These are phyloP conservation scores for Paramecium caudatum DNA, from an alignment of 73 alveolate species.

Conservation along the genomic window DNA sequence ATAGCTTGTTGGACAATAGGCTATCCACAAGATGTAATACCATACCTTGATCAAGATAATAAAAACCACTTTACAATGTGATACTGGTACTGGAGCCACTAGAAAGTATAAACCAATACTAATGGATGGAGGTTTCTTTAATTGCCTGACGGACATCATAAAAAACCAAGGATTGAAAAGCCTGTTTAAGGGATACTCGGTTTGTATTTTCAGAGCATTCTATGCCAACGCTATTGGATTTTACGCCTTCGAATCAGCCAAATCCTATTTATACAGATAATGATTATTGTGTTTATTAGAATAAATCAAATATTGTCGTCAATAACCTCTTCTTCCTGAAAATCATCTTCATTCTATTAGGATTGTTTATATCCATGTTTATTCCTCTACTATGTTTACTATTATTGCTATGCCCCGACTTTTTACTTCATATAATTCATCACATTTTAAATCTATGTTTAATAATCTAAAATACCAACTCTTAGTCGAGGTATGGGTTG, in stretches of 20 bases:
- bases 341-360: slow-evolving; percentile 48
- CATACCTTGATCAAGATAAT: slow-evolving; percentile 29
- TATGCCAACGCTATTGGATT: slow-evolving; percentile 75
- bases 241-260: slow-evolving; percentile 74
- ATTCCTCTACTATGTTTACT: neutral
- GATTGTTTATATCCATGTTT: neutral
- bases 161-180: slow-evolving; percentile 74
- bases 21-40: slow-evolving; percentile 74
- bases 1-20: slow-evolving; percentile 73
- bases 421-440: slow-evolving; percentile 43
- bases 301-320: slow-evolving; percentile 57
- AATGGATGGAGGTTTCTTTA: slow-evolving; percentile 80
- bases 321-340: slow-evolving; percentile 60
- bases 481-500: slow-evolving; percentile 90
- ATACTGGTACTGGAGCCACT: slow-evolving; percentile 40
- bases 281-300: too few relatives aligned
- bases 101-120: slow-evolving; percentile 44
- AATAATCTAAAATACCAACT: slow-evolving; percentile 77
- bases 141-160: slow-evolving; percentile 67
- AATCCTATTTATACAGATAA: slow-evolving; percentile 12
- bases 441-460: slow-evolving; percentile 26
- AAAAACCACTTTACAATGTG: slow-evolving; percentile 77
- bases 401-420: slow-evolving; percentile 15
- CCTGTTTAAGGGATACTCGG: slow-evolving; percentile 82
- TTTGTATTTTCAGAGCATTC: slow-evolving; percentile 77